Evolutionary conservation across 169 alveolate species (phyloP).

Genomic region (Plasmodium inui): DNA sequence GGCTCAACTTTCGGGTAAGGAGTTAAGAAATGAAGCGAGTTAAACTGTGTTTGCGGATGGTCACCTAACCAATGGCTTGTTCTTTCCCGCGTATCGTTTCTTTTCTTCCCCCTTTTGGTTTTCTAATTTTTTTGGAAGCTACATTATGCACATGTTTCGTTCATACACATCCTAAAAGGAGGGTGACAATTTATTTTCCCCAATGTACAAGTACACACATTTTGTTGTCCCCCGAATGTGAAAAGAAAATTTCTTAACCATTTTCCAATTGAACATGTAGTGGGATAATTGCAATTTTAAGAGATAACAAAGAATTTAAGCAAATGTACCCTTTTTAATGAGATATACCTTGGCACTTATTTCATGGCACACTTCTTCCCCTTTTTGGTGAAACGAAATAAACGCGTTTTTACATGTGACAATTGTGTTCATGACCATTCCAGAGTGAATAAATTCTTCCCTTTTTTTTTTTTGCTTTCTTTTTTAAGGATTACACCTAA

Average conservation of each 20-base stretch:
- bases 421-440: background rate
- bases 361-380: background rate
- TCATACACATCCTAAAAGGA: background rate
- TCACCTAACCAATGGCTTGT: background rate
- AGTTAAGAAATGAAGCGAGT: background rate
- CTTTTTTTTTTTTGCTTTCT: background rate
- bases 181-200: background rate
- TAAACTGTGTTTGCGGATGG: background rate
- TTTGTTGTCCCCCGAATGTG: background rate
- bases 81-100: background rate
- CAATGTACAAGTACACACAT: background rate
- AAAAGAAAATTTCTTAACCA: background rate
- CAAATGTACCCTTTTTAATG: background rate
- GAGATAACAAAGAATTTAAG: background rate
- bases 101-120: background rate
- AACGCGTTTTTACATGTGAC: background rate
- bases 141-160: background rate
- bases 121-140: background rate
- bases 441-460: background rate
- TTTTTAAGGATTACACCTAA: background rate
- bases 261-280: background rate
- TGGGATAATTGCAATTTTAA: background rate
- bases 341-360: background rate
- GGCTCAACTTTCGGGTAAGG: background rate
- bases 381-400: background rate